Conservation (phyloP, 495 filamentous ascomycete genomes). For the Penicillium nucicola region DNA sequence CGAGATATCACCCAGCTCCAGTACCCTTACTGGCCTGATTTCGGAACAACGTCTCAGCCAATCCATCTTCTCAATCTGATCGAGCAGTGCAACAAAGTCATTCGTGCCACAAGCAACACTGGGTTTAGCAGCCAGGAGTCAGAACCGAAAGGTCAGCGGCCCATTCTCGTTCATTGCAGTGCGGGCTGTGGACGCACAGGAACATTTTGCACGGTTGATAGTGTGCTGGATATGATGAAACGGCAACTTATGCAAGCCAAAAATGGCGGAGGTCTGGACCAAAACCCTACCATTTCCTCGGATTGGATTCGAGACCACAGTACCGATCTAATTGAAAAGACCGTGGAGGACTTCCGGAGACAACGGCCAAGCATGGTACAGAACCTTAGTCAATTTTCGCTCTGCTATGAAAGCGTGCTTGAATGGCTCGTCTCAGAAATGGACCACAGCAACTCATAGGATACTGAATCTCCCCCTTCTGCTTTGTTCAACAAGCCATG, state of each 20-base stretch:
- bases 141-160: slow-evolving; percentile 55
- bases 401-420: slow-evolving; percentile 92
- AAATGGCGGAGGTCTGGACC: slow-evolving; percentile 31
- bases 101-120: slow-evolving; percentile 30
- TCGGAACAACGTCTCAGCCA: slow-evolving; percentile 88
- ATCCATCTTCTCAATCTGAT: slow-evolving; percentile 81
- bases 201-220: slow-evolving; percentile 94
- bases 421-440: slow-evolving; percentile 72
- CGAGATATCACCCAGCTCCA: slow-evolving; percentile 95
- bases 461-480: not conserved
- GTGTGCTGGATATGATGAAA: slow-evolving; percentile 89
- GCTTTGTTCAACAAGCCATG: not conserved
- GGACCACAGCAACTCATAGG: slow-evolving; percentile 10
- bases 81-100: slow-evolving; percentile 70
- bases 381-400: slow-evolving; percentile 87
- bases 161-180: slow-evolving; percentile 90
- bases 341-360: slow-evolving; percentile 82
- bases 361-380: slow-evolving; percentile 97
- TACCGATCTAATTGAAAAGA: slow-evolving; percentile 76
- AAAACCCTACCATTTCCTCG: not conserved
- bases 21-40: slow-evolving; percentile 93
- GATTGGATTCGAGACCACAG: slow-evolving; percentile 49
- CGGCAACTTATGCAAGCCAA: slow-evolving; percentile 53
- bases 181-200: slow-evolving; percentile 95
- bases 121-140: slow-evolving; percentile 45